These are phyloP conservation scores for Secale cereale DNA, from an alignment of 176 grass and related monocot species.

Conservation along the genomic window DNA sequence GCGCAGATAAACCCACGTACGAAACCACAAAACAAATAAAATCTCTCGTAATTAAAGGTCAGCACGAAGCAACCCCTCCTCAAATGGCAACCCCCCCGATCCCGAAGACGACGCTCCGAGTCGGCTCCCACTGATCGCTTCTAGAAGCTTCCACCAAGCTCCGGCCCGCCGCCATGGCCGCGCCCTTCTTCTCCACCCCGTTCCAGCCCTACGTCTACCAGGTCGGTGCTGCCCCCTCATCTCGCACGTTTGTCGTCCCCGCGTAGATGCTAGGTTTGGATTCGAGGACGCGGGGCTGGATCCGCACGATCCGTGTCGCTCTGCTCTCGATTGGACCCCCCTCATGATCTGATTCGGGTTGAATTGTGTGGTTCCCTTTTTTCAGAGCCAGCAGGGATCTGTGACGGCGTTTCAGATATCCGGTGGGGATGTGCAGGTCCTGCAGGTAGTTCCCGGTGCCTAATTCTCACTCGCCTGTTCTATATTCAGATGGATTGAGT, in stretches of 20 bases:
- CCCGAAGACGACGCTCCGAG: conserved; percentile 21
- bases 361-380: conserved; percentile 3
- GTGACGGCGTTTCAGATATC: conserved; percentile 96
- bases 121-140: conserved; percentile 31
- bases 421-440: conserved; percentile 82
- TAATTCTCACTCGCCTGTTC: not conserved
- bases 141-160: conserved; percentile 42
- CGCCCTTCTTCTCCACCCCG: conserved; percentile 82
- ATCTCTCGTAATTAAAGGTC: not conserved
- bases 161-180: conserved; percentile 65
- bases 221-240: conserved; percentile 30
- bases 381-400: conserved; percentile 64
- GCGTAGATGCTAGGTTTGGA: conserved; percentile 25
- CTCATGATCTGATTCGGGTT: conserved; percentile 12
- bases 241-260: not conserved
- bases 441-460: conserved; percentile 63
- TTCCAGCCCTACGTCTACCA: conserved; percentile 98
- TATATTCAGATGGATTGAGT: not conserved
- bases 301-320: conserved; percentile 19
- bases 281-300: conserved; percentile 33
- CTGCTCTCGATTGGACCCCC: not conserved
- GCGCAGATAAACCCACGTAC: not conserved
- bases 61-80: not conserved
- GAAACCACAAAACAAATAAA: not conserved
- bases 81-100: conserved; percentile 23